A percentile compares a stretch with the other conserved stretches of the same genome.
Evolutionary conservation across 1,139 yeast species (phyloP).

Genomic region (Yamadazyma diospyri): DNA sequence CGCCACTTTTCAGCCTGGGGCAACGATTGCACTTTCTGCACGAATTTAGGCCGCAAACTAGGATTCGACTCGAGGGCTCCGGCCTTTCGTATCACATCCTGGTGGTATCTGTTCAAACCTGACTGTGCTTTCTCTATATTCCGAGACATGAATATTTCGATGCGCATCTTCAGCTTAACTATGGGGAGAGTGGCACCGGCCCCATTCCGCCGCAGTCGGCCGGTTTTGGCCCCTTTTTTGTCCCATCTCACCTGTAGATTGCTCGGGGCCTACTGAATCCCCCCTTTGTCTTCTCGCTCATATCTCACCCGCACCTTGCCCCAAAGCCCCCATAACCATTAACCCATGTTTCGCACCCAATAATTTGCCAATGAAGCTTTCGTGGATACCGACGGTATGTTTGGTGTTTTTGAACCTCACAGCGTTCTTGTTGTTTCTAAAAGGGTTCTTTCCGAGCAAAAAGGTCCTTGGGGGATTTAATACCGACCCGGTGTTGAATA

Average conservation of each 20-base stretch:
- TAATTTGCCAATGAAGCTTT: conserved; percentile 6
- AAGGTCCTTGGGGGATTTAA: conserved; percentile 60
- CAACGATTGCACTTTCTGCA: conserved; percentile 50
- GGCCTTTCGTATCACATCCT: conserved; percentile 53
- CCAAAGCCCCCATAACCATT: too few relatives aligned
- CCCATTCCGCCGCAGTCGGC: too few relatives aligned
- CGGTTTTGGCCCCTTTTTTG: too few relatives aligned
- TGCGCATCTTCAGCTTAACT: too few relatives aligned
- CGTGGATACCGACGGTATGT: conserved; percentile 7
- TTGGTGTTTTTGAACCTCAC: conserved; percentile 10
- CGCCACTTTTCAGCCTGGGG: conserved; percentile 80
- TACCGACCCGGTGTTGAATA: conserved; percentile 20
- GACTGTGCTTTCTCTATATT: conserved; percentile 76
- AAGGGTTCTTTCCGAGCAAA: conserved; percentile 90
- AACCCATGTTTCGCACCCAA: too few relatives aligned
- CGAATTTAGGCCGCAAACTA: conserved; percentile 57
- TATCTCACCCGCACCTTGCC: too few relatives aligned
- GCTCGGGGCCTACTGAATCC: too few relatives aligned
- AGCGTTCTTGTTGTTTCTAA: conserved; percentile 53
- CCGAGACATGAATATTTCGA: conserved; percentile 53
- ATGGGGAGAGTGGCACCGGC: too few relatives aligned
- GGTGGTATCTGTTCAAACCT: conserved; percentile 62
- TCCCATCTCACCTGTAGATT: too few relatives aligned
- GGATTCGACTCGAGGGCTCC: conserved; percentile 62
- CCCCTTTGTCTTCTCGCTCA: too few relatives aligned